Evolutionary conservation across 495 filamentous ascomycete genomes (phyloP).

Genomic region (Xylaria scruposa): DNA sequence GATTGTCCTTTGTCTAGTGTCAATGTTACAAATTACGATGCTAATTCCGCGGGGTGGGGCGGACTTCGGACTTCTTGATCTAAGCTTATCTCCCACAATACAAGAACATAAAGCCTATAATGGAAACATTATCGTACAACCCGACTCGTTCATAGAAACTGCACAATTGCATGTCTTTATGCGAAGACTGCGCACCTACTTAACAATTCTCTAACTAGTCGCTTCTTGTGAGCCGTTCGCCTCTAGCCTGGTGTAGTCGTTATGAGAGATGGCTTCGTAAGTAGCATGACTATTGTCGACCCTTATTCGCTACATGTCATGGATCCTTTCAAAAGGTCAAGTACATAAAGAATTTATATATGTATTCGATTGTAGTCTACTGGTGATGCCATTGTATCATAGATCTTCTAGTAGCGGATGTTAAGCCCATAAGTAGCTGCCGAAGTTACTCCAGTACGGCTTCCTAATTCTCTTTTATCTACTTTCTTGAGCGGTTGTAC

Average conservation of each 20-base stretch:
- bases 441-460: no score
- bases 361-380: no score
- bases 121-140: neutral
- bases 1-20: slow-evolving; percentile 30
- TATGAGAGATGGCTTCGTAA: no score
- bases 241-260: neutral
- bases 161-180: neutral
- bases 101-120: neutral
- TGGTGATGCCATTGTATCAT: no score
- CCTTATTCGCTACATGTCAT: no score
- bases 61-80: slow-evolving; percentile 15
- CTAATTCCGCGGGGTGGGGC: neutral
- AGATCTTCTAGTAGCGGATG: no score
- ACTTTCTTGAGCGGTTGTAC: no score
- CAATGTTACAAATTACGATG: slow-evolving; percentile 4
- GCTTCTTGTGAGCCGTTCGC: neutral
- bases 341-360: no score
- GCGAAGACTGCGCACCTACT: neutral
- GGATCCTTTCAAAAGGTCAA: no score
- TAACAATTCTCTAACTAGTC: neutral
- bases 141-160: neutral
- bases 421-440: no score
- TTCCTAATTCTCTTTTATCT: no score
- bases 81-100: slow-evolving; percentile 12
- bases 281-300: no score